phyloP scores from a whole-genome alignment of 352 stramenopile species.

The Globisporangium recalcitrans region DNA sequence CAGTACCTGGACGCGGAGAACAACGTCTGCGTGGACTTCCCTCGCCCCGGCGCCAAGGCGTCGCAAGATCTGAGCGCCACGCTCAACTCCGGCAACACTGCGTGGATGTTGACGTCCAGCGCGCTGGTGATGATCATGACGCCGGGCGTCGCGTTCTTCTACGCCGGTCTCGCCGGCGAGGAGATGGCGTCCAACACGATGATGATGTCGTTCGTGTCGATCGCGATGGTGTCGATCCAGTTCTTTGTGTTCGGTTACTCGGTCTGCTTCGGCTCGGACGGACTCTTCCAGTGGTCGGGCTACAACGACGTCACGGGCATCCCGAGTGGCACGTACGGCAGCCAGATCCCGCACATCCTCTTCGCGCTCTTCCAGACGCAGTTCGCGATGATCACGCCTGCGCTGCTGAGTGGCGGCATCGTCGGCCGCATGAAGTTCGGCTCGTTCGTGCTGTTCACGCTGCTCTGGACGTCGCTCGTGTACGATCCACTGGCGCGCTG shows the following conservation, averaged over 20 bases:
- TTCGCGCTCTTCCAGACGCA: slow-evolving; percentile 82
- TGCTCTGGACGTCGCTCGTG: slow-evolving; percentile 79
- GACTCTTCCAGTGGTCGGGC: slow-evolving; percentile 48
- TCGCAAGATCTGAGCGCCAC: slow-evolving; percentile 22
- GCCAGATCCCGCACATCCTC: slow-evolving; percentile 56
- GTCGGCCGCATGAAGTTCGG: slow-evolving; percentile 83
- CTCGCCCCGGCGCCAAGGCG: slow-evolving; percentile 29
- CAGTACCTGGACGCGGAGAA: slow-evolving; percentile 35
- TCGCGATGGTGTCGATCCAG: slow-evolving; percentile 76
- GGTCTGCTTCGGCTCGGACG: slow-evolving; percentile 50
- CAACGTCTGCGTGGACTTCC: slow-evolving; percentile 37
- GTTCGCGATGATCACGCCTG: slow-evolving; percentile 79
- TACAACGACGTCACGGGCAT: slow-evolving; percentile 58
- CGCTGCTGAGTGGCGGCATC: slow-evolving; percentile 68
- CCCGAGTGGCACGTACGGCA: slow-evolving; percentile 47
- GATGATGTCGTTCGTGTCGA: slow-evolving; percentile 74
- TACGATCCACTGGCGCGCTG: slow-evolving; percentile 83
- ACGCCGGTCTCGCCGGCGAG: slow-evolving; percentile 64
- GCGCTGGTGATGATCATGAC: slow-evolving; percentile 73
- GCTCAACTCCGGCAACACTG: slow-evolving; percentile 52
- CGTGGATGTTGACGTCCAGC: slow-evolving; percentile 51
- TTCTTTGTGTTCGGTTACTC: slow-evolving; percentile 79
- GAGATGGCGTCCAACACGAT: slow-evolving; percentile 78
- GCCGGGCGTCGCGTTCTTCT: slow-evolving; percentile 70
- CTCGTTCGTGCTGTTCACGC: slow-evolving; percentile 67